Base-by-base conservation (phyloP, 306 rosid genomes). In the Elaeagnus macrophylla region DNA sequence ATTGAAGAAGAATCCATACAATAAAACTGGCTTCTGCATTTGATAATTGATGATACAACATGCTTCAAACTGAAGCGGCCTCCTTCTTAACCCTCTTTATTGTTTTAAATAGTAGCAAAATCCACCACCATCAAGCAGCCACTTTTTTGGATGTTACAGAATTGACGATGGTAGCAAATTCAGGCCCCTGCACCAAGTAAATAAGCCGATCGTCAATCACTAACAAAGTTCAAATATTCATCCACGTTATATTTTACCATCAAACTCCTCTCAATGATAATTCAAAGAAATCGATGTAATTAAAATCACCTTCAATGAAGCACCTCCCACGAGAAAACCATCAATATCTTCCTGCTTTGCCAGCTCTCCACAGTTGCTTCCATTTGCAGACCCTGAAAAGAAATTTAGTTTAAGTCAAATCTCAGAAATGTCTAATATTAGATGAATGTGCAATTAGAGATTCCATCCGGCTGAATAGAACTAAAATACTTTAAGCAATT, bases 241-340 rank as follows among this genome's bases (percentile, higher is more conserved):
- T 39, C 56, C 37, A 17, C 32, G 0, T 16, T 32, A 14, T 7
- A 25, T 13, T 52, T 10, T 32, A 36, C 4, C 4, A 25, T 25
- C n/a, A 32, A 7, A 10, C 48, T 43, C 36, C 40, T 15, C 20
- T 53, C 2, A 37, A 16, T 13, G 12, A 68, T 58, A 44, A 5
- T 56, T 43, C 55, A 19, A 49, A 8, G 37, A 62, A 54, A 72
- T 19, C 12, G 54, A 8, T 37, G 37, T 42, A 9, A 15, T 37
- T 62, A 8, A 49, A 14, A 57, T 78, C 32, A 84, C 99, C 99
- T 93, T 93, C 38, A 93, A 61, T 20, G 99, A 93, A 71, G 99
- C 96, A 60, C 99, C 99, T 32, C 99, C 99, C 10, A 93, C 99
- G 2, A 93, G 89, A 73, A 93, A 93, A 59, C 99, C 99, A 60